These are phyloP conservation scores for Cicer yamashitae DNA, from an alignment of 306 rosid species.

Conservation along the genomic window DNA sequence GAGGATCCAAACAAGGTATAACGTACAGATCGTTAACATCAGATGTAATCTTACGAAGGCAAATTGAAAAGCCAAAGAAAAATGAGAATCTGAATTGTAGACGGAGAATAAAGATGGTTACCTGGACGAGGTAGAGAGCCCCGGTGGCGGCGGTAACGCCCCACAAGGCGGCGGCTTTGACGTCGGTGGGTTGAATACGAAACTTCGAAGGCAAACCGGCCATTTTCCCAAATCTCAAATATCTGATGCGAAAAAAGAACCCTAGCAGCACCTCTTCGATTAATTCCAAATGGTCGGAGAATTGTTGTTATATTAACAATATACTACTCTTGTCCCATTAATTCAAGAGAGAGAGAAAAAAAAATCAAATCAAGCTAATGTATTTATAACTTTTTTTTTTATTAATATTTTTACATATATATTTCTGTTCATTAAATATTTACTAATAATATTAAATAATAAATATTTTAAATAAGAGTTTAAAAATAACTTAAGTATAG, in stretches of 20 bases:
- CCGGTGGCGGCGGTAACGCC: constrained; percentile 75
- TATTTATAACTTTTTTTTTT: too few species aligned
- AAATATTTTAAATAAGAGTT: too few species aligned
- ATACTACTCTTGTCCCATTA: too few species aligned
- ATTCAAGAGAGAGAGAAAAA: too few species aligned
- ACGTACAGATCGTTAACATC: neutral
- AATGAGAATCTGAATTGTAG: neutral
- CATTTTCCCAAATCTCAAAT: constrained; percentile 49
- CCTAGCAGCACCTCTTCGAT: constrained; percentile 41
- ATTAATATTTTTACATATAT: too few species aligned
- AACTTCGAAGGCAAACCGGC: constrained; percentile 57
- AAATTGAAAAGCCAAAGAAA: neutral
- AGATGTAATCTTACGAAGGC: neutral
- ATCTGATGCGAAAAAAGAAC: constrained; percentile 39
- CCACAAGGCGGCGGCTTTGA: constrained; percentile 86
- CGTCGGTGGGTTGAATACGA: constrained; percentile 61
- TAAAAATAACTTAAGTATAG: too few species aligned
- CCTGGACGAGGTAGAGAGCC: constrained; percentile 75
- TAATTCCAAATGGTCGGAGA: constrained; percentile 11
- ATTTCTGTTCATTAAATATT: too few species aligned
- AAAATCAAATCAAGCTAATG: too few species aligned
- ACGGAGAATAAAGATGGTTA: constrained; percentile 25
- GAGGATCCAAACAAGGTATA: constrained; percentile 7
- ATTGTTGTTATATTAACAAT: too few species aligned
- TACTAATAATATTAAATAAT: too few species aligned